phyloP scores from a whole-genome alignment of 495 filamentous ascomycete genomes.

The Evansstolkia leycettana region DNA sequence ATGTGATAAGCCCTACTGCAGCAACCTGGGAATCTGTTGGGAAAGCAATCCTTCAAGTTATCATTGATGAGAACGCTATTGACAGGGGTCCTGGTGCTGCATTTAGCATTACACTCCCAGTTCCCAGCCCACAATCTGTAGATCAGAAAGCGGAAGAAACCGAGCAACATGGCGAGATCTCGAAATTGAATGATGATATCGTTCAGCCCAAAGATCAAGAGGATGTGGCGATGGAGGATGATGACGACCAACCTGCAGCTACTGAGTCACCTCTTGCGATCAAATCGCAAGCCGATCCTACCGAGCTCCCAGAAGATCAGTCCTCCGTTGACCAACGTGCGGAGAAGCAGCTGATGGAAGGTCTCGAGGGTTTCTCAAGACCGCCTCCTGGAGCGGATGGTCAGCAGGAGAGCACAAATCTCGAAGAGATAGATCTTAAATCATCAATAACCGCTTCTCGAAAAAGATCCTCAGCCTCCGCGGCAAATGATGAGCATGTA shows the following conservation, averaged over 20 bases:
- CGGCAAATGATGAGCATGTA: conserved; percentile 34
- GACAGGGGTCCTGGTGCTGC: conserved; percentile 22
- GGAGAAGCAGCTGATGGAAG: conserved; percentile 31
- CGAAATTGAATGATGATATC: conserved; percentile 6
- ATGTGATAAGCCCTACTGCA: conserved; percentile 19
- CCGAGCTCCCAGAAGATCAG: conserved; percentile 25
- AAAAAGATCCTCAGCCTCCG: conserved; percentile 40
- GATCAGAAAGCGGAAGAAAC: conserved; percentile 8
- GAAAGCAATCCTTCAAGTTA: conserved; percentile 41
- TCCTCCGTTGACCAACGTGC: conserved; percentile 29
- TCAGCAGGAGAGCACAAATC: conserved; percentile 12
- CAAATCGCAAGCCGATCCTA: conserved; percentile 6
- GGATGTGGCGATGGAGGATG: conserved; percentile 6
- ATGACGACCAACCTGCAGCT: conserved; percentile 5
- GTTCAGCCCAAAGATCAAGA: conserved; percentile 3
- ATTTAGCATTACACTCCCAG: conserved; percentile 27
- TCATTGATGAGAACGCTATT: conserved; percentile 28
- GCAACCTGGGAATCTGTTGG: conserved; percentile 42
- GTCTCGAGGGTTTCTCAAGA: conserved; percentile 20
- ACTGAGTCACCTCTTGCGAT: conserved; percentile 1
- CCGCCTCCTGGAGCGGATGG: conserved; percentile 11
- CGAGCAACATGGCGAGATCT: conserved; percentile 1
- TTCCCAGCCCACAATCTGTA: conserved; percentile 5
- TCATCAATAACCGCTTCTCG: conserved; percentile 16
- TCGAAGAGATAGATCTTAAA: conserved; percentile 21